Base-by-base conservation (phyloP, 1,139 yeast genomes). In the Taphrina sp. region DNA sequence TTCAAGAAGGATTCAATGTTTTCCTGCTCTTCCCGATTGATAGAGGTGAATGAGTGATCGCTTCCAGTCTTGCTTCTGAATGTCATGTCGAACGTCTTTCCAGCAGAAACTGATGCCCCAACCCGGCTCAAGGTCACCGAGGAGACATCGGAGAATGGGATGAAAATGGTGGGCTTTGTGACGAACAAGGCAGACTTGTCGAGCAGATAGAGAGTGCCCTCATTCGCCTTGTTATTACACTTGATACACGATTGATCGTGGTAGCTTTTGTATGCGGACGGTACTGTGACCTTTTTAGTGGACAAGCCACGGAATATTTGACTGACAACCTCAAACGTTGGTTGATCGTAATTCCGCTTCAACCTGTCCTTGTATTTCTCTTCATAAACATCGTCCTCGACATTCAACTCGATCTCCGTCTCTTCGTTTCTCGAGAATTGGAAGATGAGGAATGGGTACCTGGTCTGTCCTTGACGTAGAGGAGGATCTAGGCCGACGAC, bases 401-500 rank as follows among this genome's bases (percentile, higher is more conserved):
- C 72, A 66, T 94, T 90, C 63, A 94, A 76, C 67, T 89, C 96
- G 49, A 92, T 83, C 69, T 89, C 96, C 46, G 89, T 80, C 68
- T 87, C 95, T 70, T 92, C 98, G 63, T 88, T 95, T 61, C 82
- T 81, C 59, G 83, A 79, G 68, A 92, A 88, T 71, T 92, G 98
- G 70, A 90, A 73, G 8, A 89, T 94, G 67, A 92, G 74, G 70
- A 88, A 94, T 46, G 96, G 95, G 67, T 92, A 92, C 61, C 96
- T 79, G 0, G 98, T 94, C 73, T 92, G 97, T 58, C 99, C 99
- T 72, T 92, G 92, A 63, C 89, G 78, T 58, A 84, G 69, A 3
- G 99, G 98, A 24, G 98, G 98, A 64, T 92, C 97, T 41, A 94
- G 84, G 66, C 94, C 96, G 59, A 92, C 74, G 14, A 92, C 83